Evolutionary conservation across 2,329 filamentous ascomycete species (phyloP).

Genomic region (Immersiporthe knoxdaviesiana): DNA sequence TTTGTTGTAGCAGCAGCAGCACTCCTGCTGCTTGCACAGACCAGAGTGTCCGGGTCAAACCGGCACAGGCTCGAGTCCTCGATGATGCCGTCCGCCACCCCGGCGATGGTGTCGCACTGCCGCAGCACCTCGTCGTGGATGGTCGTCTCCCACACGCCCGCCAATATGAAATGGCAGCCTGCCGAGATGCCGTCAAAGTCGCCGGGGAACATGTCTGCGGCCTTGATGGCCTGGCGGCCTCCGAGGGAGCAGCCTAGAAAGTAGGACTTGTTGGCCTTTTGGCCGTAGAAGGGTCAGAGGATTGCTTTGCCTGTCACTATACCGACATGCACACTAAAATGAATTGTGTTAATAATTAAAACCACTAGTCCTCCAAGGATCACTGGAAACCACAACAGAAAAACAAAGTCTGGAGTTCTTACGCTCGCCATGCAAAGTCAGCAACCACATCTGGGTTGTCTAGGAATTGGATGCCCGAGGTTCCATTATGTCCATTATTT

Average conservation of each 20-base stretch:
- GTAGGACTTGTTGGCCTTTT: conserved; percentile 48
- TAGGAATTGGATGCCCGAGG: conserved; percentile 38
- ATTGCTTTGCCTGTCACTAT: conserved; percentile 52
- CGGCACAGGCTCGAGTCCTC: conserved; percentile 30
- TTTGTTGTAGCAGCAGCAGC: conserved; percentile 3
- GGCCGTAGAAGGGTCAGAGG: conserved; percentile 50
- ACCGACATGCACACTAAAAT: conserved; percentile 50
- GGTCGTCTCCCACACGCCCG: conserved; percentile 43
- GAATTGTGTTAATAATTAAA: too few relatives aligned
- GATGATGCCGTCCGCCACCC: conserved; percentile 31
- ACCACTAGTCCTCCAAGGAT: not conserved
- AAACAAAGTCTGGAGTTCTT: conserved; percentile 3
- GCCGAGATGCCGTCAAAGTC: conserved; percentile 63
- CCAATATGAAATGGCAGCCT: conserved; percentile 47
- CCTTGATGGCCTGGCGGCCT: conserved; percentile 60
- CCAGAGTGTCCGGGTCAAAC: conserved; percentile 24
- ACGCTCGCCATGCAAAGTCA: conserved; percentile 43
- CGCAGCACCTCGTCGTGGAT: conserved; percentile 38
- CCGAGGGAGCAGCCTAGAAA: conserved; percentile 63
- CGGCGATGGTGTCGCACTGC: conserved; percentile 33
- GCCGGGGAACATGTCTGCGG: conserved; percentile 55
- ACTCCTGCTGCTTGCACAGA: conserved; percentile 25
- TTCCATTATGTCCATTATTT: conserved; percentile 56
- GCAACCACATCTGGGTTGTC: conserved; percentile 42
- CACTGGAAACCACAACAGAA: too few relatives aligned